Evolutionary conservation across 75 land plant genomes (phyloP).

Genomic region (Picea glauca): DNA sequence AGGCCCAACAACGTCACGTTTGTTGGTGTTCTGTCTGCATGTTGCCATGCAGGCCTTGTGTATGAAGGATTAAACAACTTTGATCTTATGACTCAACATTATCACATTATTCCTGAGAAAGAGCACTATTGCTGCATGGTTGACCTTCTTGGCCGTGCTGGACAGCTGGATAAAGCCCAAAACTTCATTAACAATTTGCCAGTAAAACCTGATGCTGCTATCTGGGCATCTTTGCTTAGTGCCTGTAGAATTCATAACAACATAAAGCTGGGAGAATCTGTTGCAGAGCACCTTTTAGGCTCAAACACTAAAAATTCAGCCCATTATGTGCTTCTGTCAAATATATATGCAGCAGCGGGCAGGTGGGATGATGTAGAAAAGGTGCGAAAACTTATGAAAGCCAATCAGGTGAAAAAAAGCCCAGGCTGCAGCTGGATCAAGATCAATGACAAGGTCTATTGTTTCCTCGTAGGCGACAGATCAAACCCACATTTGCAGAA

Average conservation of each 20-base stretch:
- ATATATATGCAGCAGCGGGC: constrained; percentile 12
- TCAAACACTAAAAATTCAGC: constrained; percentile 9
- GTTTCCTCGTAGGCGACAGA: constrained; percentile 12
- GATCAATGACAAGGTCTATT: constrained; percentile 5
- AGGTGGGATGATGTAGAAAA: constrained; percentile 15
- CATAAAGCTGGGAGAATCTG: constrained; percentile 1
- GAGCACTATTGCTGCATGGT: constrained; percentile 15
- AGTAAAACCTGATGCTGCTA: constrained; percentile 1
- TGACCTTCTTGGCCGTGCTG: constrained; percentile 16
- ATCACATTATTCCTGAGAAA: background rate
- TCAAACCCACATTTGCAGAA: background rate
- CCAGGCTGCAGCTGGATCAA: constrained; percentile 20
- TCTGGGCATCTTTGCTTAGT: constrained; percentile 9
- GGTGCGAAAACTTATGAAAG: constrained; percentile 7
- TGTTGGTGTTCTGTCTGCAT: constrained; percentile 10
- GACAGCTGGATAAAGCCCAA: constrained; percentile 7
- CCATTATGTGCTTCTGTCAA: constrained; percentile 17
- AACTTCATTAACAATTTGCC: constrained; percentile 10
- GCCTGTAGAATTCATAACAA: constrained; percentile 11
- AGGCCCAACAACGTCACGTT: constrained; percentile 6
- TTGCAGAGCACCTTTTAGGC: constrained; percentile 6
- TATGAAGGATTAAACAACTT: constrained; percentile 3
- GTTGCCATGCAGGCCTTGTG: constrained; percentile 16
- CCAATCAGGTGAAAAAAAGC: constrained; percentile 2
- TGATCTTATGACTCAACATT: constrained; percentile 6